Percentiles rank a stretch among this genome's conserved stretches.
Conservation (phyloP, 345 rosid genomes). For the Pistacia vera region DNA sequence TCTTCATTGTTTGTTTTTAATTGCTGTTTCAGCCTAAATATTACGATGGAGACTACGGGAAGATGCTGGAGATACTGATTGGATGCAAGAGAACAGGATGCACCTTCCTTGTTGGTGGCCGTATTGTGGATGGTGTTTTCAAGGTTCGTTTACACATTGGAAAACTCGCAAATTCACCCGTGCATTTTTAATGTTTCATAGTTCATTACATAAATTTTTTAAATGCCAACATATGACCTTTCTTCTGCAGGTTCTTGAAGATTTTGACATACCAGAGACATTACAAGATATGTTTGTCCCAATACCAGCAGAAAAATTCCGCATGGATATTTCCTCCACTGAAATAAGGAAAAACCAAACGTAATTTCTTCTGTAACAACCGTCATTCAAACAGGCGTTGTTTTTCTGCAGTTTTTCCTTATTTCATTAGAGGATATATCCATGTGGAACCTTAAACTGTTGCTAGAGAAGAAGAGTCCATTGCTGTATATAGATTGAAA, state of each 20-base stretch:
- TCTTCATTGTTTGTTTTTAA: neutral
- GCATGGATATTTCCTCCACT: conserved; percentile 81
- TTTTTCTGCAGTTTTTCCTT: neutral
- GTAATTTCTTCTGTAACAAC: conserved; percentile 6
- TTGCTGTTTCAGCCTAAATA: conserved; percentile 73
- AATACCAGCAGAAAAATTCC: conserved; percentile 69
- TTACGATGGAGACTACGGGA: conserved; percentile 60
- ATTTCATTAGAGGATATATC: conserved; percentile 27
- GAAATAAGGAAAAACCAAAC: conserved; percentile 52
- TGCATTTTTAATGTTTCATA: neutral
- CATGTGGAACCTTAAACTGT: too few relatives aligned
- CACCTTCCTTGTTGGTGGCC: conserved; percentile 86
- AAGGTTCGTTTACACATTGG: conserved; percentile 44
- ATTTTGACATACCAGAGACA: conserved; percentile 70
- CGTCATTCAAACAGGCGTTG: neutral
- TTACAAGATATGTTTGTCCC: conserved; percentile 69
- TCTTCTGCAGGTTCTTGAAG: conserved; percentile 70
- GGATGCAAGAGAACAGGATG: conserved; percentile 80
- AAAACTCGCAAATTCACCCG: neutral
- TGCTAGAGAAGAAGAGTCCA: too few relatives aligned
- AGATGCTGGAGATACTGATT: conserved; percentile 71
- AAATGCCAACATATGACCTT: conserved; percentile 7
- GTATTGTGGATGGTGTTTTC: conserved; percentile 74
- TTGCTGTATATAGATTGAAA: too few relatives aligned
- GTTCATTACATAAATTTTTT: neutral